Evolutionary conservation across 805 yeast genomes (phyloP).

Genomic region (Yamadazyma sp.): DNA sequence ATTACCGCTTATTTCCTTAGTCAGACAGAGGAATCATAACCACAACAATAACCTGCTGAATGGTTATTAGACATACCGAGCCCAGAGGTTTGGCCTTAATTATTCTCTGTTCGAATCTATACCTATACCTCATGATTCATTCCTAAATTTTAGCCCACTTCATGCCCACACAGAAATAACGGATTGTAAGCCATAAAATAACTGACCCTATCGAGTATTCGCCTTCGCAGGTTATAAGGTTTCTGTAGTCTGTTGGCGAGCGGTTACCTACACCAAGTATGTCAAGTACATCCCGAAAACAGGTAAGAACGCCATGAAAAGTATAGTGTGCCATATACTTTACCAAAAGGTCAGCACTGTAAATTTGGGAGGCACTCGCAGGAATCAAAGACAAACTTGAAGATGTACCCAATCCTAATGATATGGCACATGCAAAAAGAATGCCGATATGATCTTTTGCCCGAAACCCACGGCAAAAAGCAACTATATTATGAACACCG

Average conservation of each 20-base stretch:
- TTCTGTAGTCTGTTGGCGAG: conserved; percentile 32
- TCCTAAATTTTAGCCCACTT: conserved; percentile 29
- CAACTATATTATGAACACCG: conserved; percentile 22
- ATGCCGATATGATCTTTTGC: conserved; percentile 34
- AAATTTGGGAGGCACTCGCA: conserved; percentile 58
- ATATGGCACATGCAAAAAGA: conserved; percentile 45
- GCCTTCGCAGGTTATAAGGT: conserved; percentile 47
- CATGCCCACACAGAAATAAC: conserved; percentile 47
- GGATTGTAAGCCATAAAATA: conserved; percentile 42
- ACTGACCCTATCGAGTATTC: conserved; percentile 38
- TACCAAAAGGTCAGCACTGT: conserved; percentile 56
- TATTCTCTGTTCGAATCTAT: too few relatives aligned
- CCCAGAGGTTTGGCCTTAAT: too few relatives aligned
- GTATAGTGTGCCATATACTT: conserved; percentile 52
- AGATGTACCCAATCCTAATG: conserved; percentile 58
- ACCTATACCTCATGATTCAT: background rate
- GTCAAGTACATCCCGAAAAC: conserved; percentile 30
- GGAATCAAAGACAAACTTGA: conserved; percentile 59
- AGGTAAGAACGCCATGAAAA: conserved; percentile 37
- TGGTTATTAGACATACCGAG: too few relatives aligned
- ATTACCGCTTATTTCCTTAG: background rate
- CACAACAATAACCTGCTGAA: background rate
- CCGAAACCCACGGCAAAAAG: conserved; percentile 27
- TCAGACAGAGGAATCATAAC: background rate
- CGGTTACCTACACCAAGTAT: conserved; percentile 26